Conservation (phyloP, 495 filamentous ascomycete species). For the Platismatia glauca region DNA sequence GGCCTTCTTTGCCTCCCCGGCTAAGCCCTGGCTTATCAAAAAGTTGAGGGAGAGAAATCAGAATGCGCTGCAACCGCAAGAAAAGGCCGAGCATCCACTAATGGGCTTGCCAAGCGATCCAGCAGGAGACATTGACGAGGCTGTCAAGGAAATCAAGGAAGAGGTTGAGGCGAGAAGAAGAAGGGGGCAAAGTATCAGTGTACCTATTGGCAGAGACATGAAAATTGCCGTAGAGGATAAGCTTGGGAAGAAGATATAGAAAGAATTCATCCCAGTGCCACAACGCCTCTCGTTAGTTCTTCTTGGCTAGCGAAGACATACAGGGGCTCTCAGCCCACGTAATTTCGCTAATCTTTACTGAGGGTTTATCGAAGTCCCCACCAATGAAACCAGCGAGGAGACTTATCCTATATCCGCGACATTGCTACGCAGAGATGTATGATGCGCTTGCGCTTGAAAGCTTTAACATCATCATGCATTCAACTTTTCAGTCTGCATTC, state of each 20-base stretch:
- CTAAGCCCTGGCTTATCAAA: slow-evolving; percentile 50
- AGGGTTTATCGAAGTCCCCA: not conserved
- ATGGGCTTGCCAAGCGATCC: slow-evolving; percentile 75
- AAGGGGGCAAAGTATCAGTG: slow-evolving; percentile 40
- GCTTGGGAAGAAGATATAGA: slow-evolving; percentile 32
- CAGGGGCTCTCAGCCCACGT: not conserved
- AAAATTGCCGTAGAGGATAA: slow-evolving; percentile 40
- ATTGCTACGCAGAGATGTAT: not conserved
- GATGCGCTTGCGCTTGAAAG: not conserved
- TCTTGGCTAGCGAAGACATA: not conserved
- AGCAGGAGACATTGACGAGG: slow-evolving; percentile 67
- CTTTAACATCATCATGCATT: not conserved
- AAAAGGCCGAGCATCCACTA: slow-evolving; percentile 43
- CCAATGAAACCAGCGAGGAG: not conserved
- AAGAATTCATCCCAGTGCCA: not conserved
- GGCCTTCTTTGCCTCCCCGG: slow-evolving; percentile 72
- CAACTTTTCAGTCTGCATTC: not conserved
- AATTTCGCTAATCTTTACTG: not conserved
- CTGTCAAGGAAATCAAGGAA: slow-evolving; percentile 60
- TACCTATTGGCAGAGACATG: slow-evolving; percentile 40
- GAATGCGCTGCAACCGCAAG: slow-evolving; percentile 20
- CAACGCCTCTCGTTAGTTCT: not conserved
- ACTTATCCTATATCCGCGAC: not conserved
- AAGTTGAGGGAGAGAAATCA: slow-evolving; percentile 50
- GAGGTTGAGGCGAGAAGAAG: slow-evolving; percentile 57